phyloP scores from a whole-genome alignment of 345 rosid species.

The Gossypium thurberi region DNA sequence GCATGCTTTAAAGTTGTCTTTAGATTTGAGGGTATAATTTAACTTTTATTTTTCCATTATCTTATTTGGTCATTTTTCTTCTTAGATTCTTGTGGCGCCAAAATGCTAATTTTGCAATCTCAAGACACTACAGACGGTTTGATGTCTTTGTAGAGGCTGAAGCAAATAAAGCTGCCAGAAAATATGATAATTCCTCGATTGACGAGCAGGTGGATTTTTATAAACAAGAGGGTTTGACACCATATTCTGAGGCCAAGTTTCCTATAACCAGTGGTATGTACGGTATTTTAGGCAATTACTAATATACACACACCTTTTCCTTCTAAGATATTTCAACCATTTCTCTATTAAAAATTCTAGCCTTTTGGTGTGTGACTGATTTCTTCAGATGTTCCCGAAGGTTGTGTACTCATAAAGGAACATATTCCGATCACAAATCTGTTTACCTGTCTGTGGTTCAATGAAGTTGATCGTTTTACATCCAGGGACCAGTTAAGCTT shows the following conservation, averaged over 20 bases:
- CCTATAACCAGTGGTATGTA: constrained; percentile 80
- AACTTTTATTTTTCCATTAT: not conserved
- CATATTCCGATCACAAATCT: constrained; percentile 74
- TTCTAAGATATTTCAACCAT: not conserved
- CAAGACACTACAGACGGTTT: constrained; percentile 79
- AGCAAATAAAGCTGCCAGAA: constrained; percentile 89
- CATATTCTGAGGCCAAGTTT: constrained; percentile 68
- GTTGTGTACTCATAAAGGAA: constrained; percentile 76
- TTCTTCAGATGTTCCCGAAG: constrained; percentile 88
- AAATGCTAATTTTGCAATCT: constrained; percentile 72
- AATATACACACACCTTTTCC: not conserved
- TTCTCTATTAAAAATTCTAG: not conserved
- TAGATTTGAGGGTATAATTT: constrained; percentile 1
- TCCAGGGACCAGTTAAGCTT: constrained; percentile 89
- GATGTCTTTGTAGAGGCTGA: constrained; percentile 86
- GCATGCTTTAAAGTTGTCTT: not conserved
- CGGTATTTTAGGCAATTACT: not conserved
- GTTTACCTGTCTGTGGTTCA: constrained; percentile 84
- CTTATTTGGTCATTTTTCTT: constrained; percentile 4
- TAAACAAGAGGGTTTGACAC: constrained; percentile 70
- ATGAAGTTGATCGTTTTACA: constrained; percentile 88
- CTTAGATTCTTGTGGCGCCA: constrained; percentile 76
- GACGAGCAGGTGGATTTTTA: constrained; percentile 76
- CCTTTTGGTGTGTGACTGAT: constrained; percentile 9
- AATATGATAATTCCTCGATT: constrained; percentile 71